phyloP scores from a whole-genome alignment of 495 filamentous ascomycete genomes.

The Penicillium pulvis region DNA sequence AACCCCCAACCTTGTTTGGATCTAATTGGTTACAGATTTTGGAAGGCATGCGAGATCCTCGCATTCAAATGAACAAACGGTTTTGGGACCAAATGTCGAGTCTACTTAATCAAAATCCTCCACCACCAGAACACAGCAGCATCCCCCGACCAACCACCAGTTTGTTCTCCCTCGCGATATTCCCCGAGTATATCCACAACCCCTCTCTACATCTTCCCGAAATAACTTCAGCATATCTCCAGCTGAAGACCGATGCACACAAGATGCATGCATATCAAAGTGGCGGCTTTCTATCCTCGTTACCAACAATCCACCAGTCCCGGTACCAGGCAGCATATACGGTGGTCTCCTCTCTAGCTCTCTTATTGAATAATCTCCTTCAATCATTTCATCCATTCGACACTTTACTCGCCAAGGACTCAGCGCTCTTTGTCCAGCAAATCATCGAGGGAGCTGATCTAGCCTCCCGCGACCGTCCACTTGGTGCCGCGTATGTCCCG shows the following conservation, averaged over 20 bases:
- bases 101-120: slow-evolving; percentile 10
- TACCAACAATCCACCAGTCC: slow-evolving; percentile 13
- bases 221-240: slow-evolving; percentile 22
- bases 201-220: slow-evolving; percentile 23
- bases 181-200: slow-evolving; percentile 22
- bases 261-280: slow-evolving; percentile 15
- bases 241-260: slow-evolving; percentile 17
- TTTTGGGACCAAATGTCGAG: slow-evolving; percentile 20
- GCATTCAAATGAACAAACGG: slow-evolving; percentile 25
- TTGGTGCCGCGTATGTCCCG: slow-evolving; percentile 18
- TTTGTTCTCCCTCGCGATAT: slow-evolving; percentile 22
- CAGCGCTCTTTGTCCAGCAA: slow-evolving; percentile 20
- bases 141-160: slow-evolving; percentile 14
- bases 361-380: slow-evolving; percentile 36
- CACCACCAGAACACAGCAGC: not conserved
- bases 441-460: slow-evolving; percentile 17
- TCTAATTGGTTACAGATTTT: slow-evolving; percentile 29
- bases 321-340: slow-evolving; percentile 28
- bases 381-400: slow-evolving; percentile 24
- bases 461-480: slow-evolving; percentile 17
- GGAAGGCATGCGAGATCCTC: slow-evolving; percentile 35
- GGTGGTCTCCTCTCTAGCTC: slow-evolving; percentile 23
- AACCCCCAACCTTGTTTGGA: not conserved
- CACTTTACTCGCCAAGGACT: slow-evolving; percentile 17
- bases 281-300: slow-evolving; percentile 6